Evolutionary conservation across 176 grass and related monocot genomes (phyloP), one percentile per base, ranked within the genome.

Genomic region (Bothriochloa decipiens): DNA sequence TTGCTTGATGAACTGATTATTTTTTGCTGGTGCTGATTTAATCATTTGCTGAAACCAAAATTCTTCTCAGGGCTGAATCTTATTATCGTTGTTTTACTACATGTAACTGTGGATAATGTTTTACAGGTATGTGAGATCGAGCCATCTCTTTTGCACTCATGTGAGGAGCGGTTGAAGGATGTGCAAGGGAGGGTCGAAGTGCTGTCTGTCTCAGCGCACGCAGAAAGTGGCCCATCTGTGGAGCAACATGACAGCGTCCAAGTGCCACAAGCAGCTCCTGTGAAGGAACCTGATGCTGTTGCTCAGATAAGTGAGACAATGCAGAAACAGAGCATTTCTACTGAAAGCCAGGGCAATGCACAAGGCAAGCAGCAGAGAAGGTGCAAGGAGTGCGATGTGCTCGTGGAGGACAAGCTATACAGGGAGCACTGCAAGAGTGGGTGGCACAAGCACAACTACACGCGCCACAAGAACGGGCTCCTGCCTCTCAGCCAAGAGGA

Each of bases 371-470:
- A 73, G 17, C 92, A 93, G 87, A 93, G 75, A 55, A 91, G 80
- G 49, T 98, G 96, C 69, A 98, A 65, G 67, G 90, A 94, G 11
- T 95, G 92, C 39, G 85, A 87, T 28, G 71, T 91, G 2, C 61
- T 88, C 40, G 69, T 94, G 72, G 96, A n/a, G n/a, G n/a, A n/a
- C n/a, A n/a, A n/a, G n/a, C n/a, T n/a, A n/a, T n/a, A n/a, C n/a
- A n/a, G n/a, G n/a, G n/a, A n/a, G n/a, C n/a, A n/a, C n/a, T n/a
- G n/a, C n/a, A n/a, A n/a, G n/a, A n/a, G n/a, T n/a, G 78, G 75
- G 8, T 95, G 96, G 96, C 93, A 98, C 89, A 98, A 98, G 75
- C 93, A 98, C 82, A 95, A 93, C 58, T 83, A 91, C 80, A 91
- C 74, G 3, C 86, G 92, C 5, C 91, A 94, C 75, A 90, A 86